Evolutionary conservation across 805 yeast species (phyloP), one percentile per base, ranked within the genome.

Genomic region (Saturnispora mendoncae): DNA sequence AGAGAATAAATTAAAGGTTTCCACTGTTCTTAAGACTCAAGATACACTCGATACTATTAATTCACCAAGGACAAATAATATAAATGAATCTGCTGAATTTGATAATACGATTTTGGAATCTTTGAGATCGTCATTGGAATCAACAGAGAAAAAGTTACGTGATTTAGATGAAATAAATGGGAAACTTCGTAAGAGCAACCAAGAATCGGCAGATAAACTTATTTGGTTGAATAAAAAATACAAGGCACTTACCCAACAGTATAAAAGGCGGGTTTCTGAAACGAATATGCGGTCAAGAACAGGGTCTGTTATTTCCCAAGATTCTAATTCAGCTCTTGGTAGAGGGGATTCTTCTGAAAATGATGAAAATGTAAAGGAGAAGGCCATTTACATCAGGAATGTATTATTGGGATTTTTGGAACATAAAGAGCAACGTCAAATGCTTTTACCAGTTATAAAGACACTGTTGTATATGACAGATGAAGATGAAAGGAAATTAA

Each of bases 381-480:
- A 76, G 51, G 68, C 80, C 17, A 84, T 94, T 10, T 90, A 90
- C 56, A 69, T 87, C 39, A 84, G 84, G 58, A 92, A 92, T 56
- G 96, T 90, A 2, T 60, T 90, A n/a, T 64, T 90, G 2, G 97
- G 97, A 2, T 92, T 83, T 57, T 61, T 92, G 41, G 96, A 88
- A 54, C 95, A 84, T 56, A 83, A 74, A 54, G 98, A 90, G n/a
- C 97, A 88, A 60, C 70, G 97, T 45, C 76, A 70, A 23, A 85
- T 80, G 57, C 68, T 90, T 33, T 64, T 92, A 25, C 97, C 97
- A 0, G 97, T 92, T 6, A 66, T 90, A 19, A 74, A 88, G 37
- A 78, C 84, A 49, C 60, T 90, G 39, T 69, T 90, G 45, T 76
- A 78, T 41, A 64, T 90, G 55, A 75, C 70, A 38, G 75, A 72